A percentile compares a stretch with the other conserved stretches of the same genome.
These are phyloP conservation scores for Tuber microsphaerosporum DNA, from an alignment of 495 filamentous ascomycete genomes.

Conservation along the genomic window DNA sequence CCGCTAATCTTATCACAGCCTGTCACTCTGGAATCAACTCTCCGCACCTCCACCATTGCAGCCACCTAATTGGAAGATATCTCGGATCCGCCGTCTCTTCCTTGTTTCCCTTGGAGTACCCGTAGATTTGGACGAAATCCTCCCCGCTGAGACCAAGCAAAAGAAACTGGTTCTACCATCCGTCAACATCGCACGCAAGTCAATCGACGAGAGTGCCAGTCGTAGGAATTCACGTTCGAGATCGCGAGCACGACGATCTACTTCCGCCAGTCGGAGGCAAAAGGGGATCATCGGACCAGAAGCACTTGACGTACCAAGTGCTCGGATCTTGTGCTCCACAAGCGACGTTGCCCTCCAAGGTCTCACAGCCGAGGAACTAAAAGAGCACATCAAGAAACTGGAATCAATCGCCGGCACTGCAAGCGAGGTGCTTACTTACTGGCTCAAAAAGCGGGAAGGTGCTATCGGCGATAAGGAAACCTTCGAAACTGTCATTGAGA, in stretches of 20 bases:
- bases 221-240: conserved; percentile 39
- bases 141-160: conserved; percentile 82
- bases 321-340: conserved; percentile 69
- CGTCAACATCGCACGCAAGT: conserved; percentile 51
- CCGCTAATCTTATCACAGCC: conserved; percentile 54
- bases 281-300: conserved; percentile 28
- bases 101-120: conserved; percentile 93
- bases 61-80: conserved; percentile 96
- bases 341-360: conserved; percentile 73
- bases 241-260: conserved; percentile 38
- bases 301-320: conserved; percentile 64
- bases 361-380: conserved; percentile 68
- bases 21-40: conserved; percentile 93
- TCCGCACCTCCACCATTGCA: conserved; percentile 89
- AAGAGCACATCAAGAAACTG: conserved; percentile 62
- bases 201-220: conserved; percentile 15
- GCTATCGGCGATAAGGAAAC: conserved; percentile 85
- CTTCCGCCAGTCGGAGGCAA: conserved; percentile 33
- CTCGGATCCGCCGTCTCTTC: conserved; percentile 89
- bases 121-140: conserved; percentile 92
- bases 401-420: conserved; percentile 61
- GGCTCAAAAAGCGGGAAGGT: conserved; percentile 76
- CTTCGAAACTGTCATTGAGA: conserved; percentile 97
- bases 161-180: conserved; percentile 94
- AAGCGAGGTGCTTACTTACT: conserved; percentile 74